phyloP scores from a whole-genome alignment of 768 basidiomycete genomes.

The Xerocomellus amylosporus region DNA sequence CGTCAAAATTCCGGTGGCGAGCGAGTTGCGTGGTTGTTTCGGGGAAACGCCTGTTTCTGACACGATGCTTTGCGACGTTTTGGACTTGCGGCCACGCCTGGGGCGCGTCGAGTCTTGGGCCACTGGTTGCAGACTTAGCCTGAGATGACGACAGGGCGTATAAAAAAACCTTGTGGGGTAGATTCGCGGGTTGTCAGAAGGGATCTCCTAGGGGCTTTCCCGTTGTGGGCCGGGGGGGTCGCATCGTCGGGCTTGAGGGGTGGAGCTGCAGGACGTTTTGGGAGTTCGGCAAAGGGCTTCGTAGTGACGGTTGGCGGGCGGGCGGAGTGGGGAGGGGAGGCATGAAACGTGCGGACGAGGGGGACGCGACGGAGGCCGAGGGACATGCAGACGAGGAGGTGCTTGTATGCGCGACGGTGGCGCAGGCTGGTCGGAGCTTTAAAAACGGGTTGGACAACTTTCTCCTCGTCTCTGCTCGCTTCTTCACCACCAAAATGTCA shows the following conservation, averaged over 20 bases:
- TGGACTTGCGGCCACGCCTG: constrained; percentile 21
- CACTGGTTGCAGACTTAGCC: background rate
- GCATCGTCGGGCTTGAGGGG: background rate
- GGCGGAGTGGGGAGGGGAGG: background rate
- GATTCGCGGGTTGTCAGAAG: background rate
- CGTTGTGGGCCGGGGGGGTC: background rate
- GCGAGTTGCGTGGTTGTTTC: constrained; percentile 41
- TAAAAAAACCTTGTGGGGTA: constrained; percentile 6
- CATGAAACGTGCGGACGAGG: constrained; percentile 8
- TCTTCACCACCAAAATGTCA: constrained; percentile 54
- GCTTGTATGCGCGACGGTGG: constrained; percentile 33
- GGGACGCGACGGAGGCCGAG: constrained; percentile 12
- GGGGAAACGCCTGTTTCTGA: background rate
- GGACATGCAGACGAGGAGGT: constrained; percentile 10
- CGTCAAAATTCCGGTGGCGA: constrained; percentile 67
- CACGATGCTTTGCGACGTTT: background rate
- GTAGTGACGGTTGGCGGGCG: constrained; percentile 33
- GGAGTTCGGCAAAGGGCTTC: constrained; percentile 61
- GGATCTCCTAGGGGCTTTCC: background rate
- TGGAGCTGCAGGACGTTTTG: constrained; percentile 34
- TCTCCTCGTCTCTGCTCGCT: constrained; percentile 33
- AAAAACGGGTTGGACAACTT: constrained; percentile 32
- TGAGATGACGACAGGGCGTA: background rate
- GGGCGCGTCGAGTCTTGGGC: constrained; percentile 1
- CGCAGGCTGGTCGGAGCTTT: constrained; percentile 34